Evolutionary conservation across 2,329 filamentous ascomycete genomes (phyloP).

Genomic region (Stemphylium vesicarium): DNA sequence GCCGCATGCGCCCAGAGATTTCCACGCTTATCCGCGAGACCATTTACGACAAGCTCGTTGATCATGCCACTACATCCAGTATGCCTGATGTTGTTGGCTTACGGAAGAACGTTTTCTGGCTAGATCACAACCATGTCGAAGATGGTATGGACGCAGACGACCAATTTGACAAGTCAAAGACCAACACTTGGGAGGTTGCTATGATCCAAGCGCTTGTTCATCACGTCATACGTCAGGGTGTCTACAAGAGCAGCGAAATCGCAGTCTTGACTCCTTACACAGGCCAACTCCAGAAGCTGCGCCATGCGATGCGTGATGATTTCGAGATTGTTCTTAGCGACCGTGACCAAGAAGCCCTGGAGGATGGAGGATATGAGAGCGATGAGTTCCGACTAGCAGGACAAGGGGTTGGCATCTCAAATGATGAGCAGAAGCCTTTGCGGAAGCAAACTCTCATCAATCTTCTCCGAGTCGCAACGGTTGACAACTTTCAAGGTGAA

Average conservation of each 20-base stretch:
- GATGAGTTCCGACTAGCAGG: no score
- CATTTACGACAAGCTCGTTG: slow-evolving; percentile 63
- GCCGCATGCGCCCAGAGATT: slow-evolving; percentile 70
- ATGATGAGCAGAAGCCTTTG: no score
- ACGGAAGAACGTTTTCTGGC: slow-evolving; percentile 63
- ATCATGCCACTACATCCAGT: slow-evolving; percentile 50
- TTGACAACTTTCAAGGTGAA: slow-evolving; percentile 81
- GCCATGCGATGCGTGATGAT: slow-evolving; percentile 51
- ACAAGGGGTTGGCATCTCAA: no score
- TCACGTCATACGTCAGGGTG: slow-evolving; percentile 70
- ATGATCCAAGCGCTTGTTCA: slow-evolving; percentile 68
- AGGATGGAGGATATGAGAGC: slow-evolving; percentile 28
- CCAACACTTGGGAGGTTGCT: slow-evolving; percentile 66
- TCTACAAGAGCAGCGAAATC: slow-evolving; percentile 66
- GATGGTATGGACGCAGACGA: slow-evolving; percentile 16
- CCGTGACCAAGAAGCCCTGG: slow-evolving; percentile 63
- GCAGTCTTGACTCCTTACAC: slow-evolving; percentile 73
- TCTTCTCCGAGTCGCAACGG: slow-evolving; percentile 59
- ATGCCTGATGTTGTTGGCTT: slow-evolving; percentile 63
- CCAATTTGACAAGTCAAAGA: slow-evolving; percentile 53
- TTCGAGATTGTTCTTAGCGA: slow-evolving; percentile 71
- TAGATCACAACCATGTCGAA: slow-evolving; percentile 64
- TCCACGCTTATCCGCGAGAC: slow-evolving; percentile 63
- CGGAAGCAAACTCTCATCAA: no score
- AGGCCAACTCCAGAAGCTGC: slow-evolving; percentile 63